These are phyloP conservation scores for Purpureocillium takamizusanense DNA, from an alignment of 2,329 filamentous ascomycete species.

Conservation along the genomic window DNA sequence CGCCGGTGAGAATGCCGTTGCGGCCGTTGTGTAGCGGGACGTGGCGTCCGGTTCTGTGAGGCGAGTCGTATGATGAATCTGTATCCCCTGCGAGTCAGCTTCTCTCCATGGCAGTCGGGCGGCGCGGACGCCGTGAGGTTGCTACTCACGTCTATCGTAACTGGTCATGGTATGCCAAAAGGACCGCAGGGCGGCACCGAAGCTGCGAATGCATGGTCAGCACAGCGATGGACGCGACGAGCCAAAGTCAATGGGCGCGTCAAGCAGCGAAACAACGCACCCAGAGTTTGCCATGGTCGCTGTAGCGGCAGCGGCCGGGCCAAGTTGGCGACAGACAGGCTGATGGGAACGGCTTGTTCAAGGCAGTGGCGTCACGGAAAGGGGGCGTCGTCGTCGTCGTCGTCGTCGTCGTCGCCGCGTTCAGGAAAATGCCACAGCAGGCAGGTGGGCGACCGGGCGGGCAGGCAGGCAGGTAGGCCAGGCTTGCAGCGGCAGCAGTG, in stretches of 20 bases:
- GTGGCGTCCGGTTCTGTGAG: conserved; percentile 83
- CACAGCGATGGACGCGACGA: background rate
- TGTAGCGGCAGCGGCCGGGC: conserved; percentile 11
- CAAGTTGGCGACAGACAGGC: conserved; percentile 1
- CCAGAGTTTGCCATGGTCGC: conserved; percentile 18
- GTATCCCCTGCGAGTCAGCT: background rate
- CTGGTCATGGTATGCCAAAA: conserved; percentile 92
- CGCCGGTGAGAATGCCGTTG: conserved; percentile 73
- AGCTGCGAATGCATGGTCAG: conserved; percentile 28
- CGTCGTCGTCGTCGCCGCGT: background rate
- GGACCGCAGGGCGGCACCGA: conserved; percentile 68
- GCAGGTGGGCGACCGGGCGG: background rate
- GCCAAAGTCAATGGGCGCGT: background rate
- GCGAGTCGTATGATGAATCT: conserved; percentile 92
- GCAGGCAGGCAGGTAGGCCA: background rate
- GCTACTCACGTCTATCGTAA: conserved; percentile 56
- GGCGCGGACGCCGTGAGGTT: background rate
- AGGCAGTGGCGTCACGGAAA: background rate
- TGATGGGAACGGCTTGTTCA: no score
- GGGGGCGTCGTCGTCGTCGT: background rate
- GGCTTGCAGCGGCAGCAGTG: no score
- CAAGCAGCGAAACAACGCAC: conserved; percentile 11
- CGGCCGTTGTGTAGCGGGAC: conserved; percentile 78
- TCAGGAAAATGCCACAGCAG: background rate
- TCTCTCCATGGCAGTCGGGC: no score